Evolutionary conservation across 2,329 filamentous ascomycete species (phyloP), one percentile per base, ranked within the genome.

Genomic region (Graphilbum fragrans): DNA sequence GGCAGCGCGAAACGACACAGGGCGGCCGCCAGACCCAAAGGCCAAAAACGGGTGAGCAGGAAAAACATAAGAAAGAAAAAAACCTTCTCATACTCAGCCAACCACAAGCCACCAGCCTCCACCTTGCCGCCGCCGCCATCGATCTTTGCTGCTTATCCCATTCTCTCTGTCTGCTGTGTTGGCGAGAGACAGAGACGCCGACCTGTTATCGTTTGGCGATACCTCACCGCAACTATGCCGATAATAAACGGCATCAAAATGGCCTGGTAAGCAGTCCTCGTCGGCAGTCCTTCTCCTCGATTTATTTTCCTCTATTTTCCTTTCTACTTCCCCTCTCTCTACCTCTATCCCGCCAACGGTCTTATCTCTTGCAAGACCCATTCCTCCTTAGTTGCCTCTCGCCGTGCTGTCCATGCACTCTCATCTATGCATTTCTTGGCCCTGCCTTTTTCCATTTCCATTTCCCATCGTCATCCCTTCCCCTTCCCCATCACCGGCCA

Each of bases 231-330:
- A 56, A 66, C 56, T 42, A 83, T 83, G 80, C 76, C 77, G 55
- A 66, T 79, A 38, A 77, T 84, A 50, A 74, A 82, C 53, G 80
- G 79, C 47, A 67, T 77, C 58, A 82, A 81, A 62, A 82, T 84
- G 70, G 80, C 80, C 56, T 84, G 80, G 80, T 84, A 71, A 53
- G 78, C 66, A 42, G 33, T 45, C 41, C 41, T 44, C 5, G 8
- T 14, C 25, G 25, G 36, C 37, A 38, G 44, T 39, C 44, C 36
- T 33, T 38, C 19, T 38, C 39, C 39, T 38, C 11, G 8, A 29
- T 29, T 29, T 29, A 11, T 27, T 12, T 29, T 35, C 7, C 33
- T 5, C 18, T 23, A 2, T 19, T 18, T 22, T 35, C 20, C 19
- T 41, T 39, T 31, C 42, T 39, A 39, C 40, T 18, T n/a, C 31